phyloP scores from a whole-genome alignment of 768 basidiomycete genomes.

The Tylopilus sp. region DNA sequence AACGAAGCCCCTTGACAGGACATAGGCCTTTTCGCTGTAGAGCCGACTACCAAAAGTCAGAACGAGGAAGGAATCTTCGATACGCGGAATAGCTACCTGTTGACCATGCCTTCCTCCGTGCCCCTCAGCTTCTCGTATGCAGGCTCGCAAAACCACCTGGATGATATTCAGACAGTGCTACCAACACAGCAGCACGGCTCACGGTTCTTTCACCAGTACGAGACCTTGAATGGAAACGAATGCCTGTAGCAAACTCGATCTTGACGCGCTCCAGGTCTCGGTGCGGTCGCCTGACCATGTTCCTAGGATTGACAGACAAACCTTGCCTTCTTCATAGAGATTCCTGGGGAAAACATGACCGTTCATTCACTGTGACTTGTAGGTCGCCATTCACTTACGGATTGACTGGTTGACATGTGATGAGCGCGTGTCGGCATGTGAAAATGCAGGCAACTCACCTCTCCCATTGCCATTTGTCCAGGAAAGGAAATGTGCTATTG shows the following conservation, averaged over 20 bases:
- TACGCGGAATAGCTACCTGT: conserved; percentile 50
- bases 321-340: conserved; percentile 93
- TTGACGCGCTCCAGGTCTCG: conserved; percentile 81
- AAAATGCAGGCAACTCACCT: conserved; percentile 21
- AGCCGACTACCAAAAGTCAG: conserved; percentile 56
- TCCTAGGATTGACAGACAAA: conserved; percentile 86
- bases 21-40: conserved; percentile 92
- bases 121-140: conserved; percentile 91
- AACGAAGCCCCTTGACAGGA: conserved; percentile 85
- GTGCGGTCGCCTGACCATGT: conserved; percentile 89
- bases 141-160: conserved; percentile 87
- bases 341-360: conserved; percentile 47
- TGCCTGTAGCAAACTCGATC: conserved; percentile 87
- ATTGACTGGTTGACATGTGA: conserved; percentile 47
- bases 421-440: background rate
- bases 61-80: background rate
- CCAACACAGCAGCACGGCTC: conserved; percentile 32
- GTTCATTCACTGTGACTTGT: background rate
- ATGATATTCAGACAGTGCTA: conserved; percentile 4
- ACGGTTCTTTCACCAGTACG: conserved; percentile 91
- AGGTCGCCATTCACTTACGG: conserved; percentile 49
- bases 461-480: conserved; percentile 95
- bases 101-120: conserved; percentile 85
- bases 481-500: conserved; percentile 84
- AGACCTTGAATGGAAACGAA: conserved; percentile 93